Percentiles rank a stretch among this genome's conserved stretches.
phyloP scores from a whole-genome alignment of 1,284 basidiomycete genomes.

The Sparassis latifolia region DNA sequence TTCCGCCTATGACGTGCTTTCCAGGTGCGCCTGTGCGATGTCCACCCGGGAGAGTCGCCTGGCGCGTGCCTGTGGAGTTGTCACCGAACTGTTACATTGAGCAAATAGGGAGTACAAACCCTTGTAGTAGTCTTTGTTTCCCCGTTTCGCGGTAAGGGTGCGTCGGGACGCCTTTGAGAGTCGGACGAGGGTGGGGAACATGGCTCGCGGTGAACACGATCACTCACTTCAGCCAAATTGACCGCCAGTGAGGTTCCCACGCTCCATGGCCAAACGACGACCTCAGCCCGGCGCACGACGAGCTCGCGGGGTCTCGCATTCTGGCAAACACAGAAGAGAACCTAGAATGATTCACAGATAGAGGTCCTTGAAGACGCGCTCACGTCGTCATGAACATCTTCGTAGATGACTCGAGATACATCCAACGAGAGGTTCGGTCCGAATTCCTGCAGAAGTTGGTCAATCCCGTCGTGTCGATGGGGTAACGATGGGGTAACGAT shows the following conservation, averaged over 20 bases:
- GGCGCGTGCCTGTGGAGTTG: constrained; percentile 59
- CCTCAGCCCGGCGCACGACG: background rate
- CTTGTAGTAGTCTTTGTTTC: constrained; percentile 93
- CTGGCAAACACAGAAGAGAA: background rate
- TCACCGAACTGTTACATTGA: background rate
- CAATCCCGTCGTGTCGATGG: background rate
- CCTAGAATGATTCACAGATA: too few relatives aligned
- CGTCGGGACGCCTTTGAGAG: constrained; percentile 76
- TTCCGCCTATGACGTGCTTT: constrained; percentile 69
- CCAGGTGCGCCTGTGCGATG: constrained; percentile 84
- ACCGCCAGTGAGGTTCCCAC: background rate
- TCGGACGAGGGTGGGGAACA: constrained; percentile 62
- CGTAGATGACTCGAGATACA: too few relatives aligned
- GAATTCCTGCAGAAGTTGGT: too few relatives aligned
- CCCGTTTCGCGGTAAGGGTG: constrained; percentile 77
- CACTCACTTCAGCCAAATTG: too few relatives aligned
- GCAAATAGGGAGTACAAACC: constrained; percentile 38
- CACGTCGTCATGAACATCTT: too few relatives aligned
- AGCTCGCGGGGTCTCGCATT: background rate
- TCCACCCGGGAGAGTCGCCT: constrained; percentile 77
- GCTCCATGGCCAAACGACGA: constrained; percentile 3
- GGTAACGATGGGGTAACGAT: too few relatives aligned
- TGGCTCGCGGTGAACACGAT: constrained; percentile 21
- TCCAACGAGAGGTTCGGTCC: too few relatives aligned
- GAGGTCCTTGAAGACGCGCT: too few relatives aligned